phyloP scores from a whole-genome alignment of 306 rosid species.

The Prunus kanzakura region DNA sequence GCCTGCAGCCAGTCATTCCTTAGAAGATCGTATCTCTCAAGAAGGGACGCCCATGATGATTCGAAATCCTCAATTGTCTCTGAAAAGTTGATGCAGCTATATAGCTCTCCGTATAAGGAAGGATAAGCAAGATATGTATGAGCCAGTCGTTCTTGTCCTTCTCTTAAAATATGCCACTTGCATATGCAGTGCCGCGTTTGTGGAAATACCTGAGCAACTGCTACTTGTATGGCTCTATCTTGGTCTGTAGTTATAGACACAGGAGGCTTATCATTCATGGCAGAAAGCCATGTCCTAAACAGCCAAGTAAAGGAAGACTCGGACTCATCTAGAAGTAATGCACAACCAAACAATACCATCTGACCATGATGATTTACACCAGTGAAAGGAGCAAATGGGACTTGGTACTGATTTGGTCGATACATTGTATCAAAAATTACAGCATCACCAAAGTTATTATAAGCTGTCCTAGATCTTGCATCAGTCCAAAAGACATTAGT shows the following conservation, averaged over 20 bases:
- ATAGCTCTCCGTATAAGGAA: constrained; percentile 63
- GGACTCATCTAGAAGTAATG: constrained; percentile 69
- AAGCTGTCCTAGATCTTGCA: constrained; percentile 72
- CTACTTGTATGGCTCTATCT: constrained; percentile 71
- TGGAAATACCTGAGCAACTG: constrained; percentile 59
- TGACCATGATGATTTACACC: constrained; percentile 83
- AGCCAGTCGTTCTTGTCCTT: constrained; percentile 79
- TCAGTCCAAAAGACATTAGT: constrained; percentile 78
- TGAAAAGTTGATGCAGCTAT: constrained; percentile 66
- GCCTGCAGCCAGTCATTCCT: constrained; percentile 80
- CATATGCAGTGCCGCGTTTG: constrained; percentile 69
- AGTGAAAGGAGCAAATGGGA: constrained; percentile 77
- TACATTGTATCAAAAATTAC: constrained; percentile 77
- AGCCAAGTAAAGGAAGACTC: constrained; percentile 73
- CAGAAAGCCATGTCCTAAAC: constrained; percentile 72
- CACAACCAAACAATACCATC: constrained; percentile 76
- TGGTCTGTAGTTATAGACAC: constrained; percentile 77
- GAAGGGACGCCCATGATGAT: constrained; percentile 55
- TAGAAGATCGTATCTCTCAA: constrained; percentile 50
- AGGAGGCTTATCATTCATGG: constrained; percentile 66
- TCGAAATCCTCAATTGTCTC: constrained; percentile 66
- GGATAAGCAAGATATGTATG: constrained; percentile 70
- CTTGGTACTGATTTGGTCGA: constrained; percentile 77
- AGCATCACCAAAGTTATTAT: constrained; percentile 73
- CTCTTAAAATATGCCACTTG: constrained; percentile 88